phyloP scores from a whole-genome alignment of 306 rosid genomes.

The Quercus agrifolia region DNA sequence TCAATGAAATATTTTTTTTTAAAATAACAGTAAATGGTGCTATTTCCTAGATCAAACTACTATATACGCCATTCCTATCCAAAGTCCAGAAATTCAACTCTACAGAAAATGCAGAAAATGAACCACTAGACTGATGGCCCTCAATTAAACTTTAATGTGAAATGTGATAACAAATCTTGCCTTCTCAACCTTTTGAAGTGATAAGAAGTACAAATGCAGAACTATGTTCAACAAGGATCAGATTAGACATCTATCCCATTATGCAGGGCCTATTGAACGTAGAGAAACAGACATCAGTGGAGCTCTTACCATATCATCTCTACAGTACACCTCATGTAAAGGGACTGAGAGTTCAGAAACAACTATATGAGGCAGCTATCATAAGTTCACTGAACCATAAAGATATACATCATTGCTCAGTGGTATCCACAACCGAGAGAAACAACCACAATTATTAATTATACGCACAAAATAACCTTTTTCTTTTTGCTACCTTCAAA shows the following conservation, averaged over 20 bases:
- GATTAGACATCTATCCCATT: no score
- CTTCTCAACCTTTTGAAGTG: not conserved
- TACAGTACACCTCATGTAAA: not conserved
- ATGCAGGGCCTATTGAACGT: no score
- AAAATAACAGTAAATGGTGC: not conserved
- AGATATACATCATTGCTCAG: not conserved
- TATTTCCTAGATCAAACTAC: not conserved
- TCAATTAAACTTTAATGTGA: not conserved
- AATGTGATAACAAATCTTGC: not conserved
- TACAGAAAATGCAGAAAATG: not conserved
- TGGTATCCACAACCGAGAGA: not conserved
- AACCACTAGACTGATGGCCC: not conserved
- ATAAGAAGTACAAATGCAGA: no score
- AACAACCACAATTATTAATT: conserved; percentile 4
- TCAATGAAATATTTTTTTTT: not conserved
- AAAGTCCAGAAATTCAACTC: not conserved
- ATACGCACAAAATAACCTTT: conserved; percentile 7
- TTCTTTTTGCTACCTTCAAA: not conserved
- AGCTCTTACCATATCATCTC: not conserved
- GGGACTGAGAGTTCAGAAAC: not conserved
- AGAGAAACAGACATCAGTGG: not conserved
- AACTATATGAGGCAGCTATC: not conserved
- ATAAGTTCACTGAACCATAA: not conserved
- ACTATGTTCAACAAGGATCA: no score
- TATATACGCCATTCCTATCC: not conserved